A percentile compares a stretch with the other conserved stretches of the same genome.
Conservation (phyloP, 2,329 filamentous ascomycete genomes). For the Westerdykella aurantiaca region DNA sequence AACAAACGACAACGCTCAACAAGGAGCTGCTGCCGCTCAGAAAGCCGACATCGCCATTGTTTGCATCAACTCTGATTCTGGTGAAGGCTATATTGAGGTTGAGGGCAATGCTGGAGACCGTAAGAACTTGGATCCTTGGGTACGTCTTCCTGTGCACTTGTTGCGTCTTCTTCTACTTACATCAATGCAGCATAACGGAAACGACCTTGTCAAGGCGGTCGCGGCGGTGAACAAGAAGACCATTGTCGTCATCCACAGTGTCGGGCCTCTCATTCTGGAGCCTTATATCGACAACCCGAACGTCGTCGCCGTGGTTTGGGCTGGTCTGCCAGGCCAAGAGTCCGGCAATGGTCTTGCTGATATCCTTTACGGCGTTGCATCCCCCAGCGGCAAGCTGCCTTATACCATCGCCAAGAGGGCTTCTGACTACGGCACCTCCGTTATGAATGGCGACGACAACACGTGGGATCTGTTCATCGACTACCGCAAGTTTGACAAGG, state of each 20-base stretch:
- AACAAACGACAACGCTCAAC: constrained; percentile 34
- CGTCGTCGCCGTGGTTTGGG: constrained; percentile 37
- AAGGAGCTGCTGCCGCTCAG: constrained; percentile 35
- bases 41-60: constrained; percentile 40
- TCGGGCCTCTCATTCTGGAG: constrained; percentile 35
- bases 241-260: constrained; percentile 36
- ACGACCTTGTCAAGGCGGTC: constrained; percentile 37
- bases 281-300: constrained; percentile 33
- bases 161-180: not conserved
- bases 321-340: constrained; percentile 41
- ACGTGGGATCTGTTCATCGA: constrained; percentile 43
- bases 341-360: constrained; percentile 44
- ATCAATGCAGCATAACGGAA: constrained; percentile 29
- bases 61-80: constrained; percentile 45
- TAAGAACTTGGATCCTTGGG: constrained; percentile 45
- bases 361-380: constrained; percentile 41
- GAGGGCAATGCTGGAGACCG: constrained; percentile 45
- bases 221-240: constrained; percentile 35
- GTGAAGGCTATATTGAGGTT: constrained; percentile 47
- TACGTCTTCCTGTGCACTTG: constrained; percentile 5
- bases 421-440: constrained; percentile 27
- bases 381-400: constrained; percentile 52
- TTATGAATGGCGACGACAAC: constrained; percentile 23
- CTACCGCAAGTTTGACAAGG: constrained; percentile 41
- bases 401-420: constrained; percentile 40